Conservation (phyloP, 257 asterid genomes). For the Solanum bukasovii region DNA sequence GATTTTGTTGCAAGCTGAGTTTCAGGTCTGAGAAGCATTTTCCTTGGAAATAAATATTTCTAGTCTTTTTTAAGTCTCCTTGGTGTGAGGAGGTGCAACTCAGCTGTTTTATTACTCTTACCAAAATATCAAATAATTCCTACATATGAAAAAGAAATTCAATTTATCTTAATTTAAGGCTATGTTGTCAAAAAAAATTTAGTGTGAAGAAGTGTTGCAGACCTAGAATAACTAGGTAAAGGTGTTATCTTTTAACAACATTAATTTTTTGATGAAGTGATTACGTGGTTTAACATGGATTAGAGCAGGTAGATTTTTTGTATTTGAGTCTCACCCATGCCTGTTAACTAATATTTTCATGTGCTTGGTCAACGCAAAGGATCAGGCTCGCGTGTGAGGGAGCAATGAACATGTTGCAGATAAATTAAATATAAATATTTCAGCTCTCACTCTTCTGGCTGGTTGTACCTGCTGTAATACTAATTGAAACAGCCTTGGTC, state of each 20-base stretch:
- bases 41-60: background rate
- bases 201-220: background rate
- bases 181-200: background rate
- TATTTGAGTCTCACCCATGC: background rate
- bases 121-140: background rate
- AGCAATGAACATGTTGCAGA: background rate
- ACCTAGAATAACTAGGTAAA: background rate
- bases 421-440: background rate
- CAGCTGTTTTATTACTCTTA: background rate
- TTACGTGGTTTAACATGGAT: background rate
- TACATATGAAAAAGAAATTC: background rate
- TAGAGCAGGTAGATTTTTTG: background rate
- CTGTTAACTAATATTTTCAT: background rate
- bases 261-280: background rate
- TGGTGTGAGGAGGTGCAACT: background rate
- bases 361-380: background rate
- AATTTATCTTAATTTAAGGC: background rate
- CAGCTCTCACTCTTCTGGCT: background rate
- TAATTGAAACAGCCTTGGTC: background rate
- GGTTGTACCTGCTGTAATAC: background rate
- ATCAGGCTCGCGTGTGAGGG: background rate
- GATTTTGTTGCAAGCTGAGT: background rate
- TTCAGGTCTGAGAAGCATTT: background rate
- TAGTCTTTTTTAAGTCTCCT: background rate
- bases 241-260: background rate